Evolutionary conservation across 2,329 filamentous ascomycete species (phyloP).

Genomic region (Saccharata proteae): DNA sequence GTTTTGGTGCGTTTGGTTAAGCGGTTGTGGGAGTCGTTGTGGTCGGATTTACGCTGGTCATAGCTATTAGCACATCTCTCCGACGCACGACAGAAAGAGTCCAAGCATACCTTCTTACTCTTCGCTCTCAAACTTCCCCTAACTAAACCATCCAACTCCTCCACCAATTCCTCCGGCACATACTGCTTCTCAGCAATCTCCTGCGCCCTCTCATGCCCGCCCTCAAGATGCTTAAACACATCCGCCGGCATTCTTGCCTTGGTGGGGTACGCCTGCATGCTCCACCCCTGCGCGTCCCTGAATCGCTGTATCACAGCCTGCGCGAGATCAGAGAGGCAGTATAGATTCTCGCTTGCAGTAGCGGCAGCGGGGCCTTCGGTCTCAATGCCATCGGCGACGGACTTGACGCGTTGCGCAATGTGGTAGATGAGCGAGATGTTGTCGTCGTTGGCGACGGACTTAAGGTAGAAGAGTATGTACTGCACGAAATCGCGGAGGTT

Average conservation of each 20-base stretch:
- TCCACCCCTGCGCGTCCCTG: constrained; percentile 77
- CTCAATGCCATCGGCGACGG: constrained; percentile 64
- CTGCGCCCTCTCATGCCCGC: constrained; percentile 67
- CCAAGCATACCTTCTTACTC: constrained; percentile 26
- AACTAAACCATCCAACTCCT: constrained; percentile 66
- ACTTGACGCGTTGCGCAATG: constrained; percentile 85
- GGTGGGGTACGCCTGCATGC: constrained; percentile 67
- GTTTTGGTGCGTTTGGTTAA: constrained; percentile 22
- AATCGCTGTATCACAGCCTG: constrained; percentile 73
- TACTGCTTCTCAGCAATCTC: constrained; percentile 79
- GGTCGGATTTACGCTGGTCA: constrained; percentile 11
- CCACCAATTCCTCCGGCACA: constrained; percentile 61
- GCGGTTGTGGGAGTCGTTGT: constrained; percentile 16
- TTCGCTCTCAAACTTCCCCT: constrained; percentile 53
- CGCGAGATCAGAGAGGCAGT: constrained; percentile 77
- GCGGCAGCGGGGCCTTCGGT: too few relatives aligned
- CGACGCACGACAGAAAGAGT: background rate
- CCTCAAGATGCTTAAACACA: constrained; percentile 63
- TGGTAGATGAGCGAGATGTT: constrained; percentile 85
- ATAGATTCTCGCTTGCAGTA: constrained; percentile 55
- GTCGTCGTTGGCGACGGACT: constrained; percentile 67
- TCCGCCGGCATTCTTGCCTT: constrained; percentile 72
- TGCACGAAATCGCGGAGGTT: constrained; percentile 71
- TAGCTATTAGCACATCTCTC: constrained; percentile 9
- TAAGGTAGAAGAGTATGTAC: constrained; percentile 85